phyloP scores from a whole-genome alignment of 306 rosid genomes.

The Macrotyloma uniflorum region DNA sequence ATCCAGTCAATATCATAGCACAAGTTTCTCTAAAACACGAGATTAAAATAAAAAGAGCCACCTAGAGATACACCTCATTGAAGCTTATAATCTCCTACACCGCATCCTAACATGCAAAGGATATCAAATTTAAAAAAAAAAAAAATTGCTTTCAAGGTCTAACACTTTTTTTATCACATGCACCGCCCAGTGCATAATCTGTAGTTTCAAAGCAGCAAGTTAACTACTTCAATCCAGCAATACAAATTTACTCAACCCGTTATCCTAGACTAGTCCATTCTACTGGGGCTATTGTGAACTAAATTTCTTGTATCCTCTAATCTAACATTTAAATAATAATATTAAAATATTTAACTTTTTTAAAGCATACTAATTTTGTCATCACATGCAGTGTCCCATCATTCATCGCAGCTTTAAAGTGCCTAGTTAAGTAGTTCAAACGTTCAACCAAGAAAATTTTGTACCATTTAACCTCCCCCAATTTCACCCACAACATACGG shows the following conservation, averaged over 20 bases:
- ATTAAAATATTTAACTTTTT: not conserved
- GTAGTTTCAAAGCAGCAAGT: not conserved
- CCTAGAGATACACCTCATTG: constrained; percentile 12
- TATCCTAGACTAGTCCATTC: no score
- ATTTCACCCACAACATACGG: constrained; percentile 1
- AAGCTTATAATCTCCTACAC: not conserved
- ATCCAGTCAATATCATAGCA: constrained; percentile 25
- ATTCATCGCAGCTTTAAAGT: not conserved
- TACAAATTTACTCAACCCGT: not conserved
- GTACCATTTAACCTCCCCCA: not conserved
- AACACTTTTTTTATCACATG: not conserved
- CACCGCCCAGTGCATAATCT: not conserved
- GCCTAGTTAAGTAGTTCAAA: constrained; percentile 5
- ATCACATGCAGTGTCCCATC: not conserved
- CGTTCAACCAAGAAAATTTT: not conserved
- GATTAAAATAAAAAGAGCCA: not conserved
- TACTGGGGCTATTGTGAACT: not conserved
- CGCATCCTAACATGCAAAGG: not conserved
- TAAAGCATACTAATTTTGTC: not conserved
- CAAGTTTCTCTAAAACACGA: constrained; percentile 2
- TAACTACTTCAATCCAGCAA: not conserved
- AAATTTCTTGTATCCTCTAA: not conserved
- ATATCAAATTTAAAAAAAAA: not conserved
- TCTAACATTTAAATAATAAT: not conserved
- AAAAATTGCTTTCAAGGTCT: not conserved